Evolutionary conservation across 2,329 filamentous ascomycete genomes (phyloP).

Genomic region (Xylaria hypoxylon): DNA sequence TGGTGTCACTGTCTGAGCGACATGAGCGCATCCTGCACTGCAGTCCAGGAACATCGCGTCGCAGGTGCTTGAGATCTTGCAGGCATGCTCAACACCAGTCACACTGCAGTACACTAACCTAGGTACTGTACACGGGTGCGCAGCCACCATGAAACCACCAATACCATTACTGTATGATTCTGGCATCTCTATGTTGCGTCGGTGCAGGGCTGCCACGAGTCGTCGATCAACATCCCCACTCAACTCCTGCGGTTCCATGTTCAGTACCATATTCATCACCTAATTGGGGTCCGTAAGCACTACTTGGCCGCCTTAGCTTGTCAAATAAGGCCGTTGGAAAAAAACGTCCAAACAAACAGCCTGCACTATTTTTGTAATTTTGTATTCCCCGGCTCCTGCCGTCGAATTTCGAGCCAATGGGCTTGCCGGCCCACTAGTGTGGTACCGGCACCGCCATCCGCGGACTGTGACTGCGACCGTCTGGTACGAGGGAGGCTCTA

Average conservation of each 20-base stretch:
- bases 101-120: slow-evolving; percentile 33
- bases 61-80: slow-evolving; percentile 37
- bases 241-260: slow-evolving; percentile 13
- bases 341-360: slow-evolving; percentile 28
- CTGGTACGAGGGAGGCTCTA: slow-evolving; percentile 30
- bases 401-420: slow-evolving; percentile 38
- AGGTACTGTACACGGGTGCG: too few relatives aligned
- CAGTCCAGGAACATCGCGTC: slow-evolving; percentile 24
- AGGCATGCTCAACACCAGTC: slow-evolving; percentile 30
- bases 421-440: slow-evolving; percentile 27
- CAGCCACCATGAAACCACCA: slow-evolving; percentile 30
- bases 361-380: slow-evolving; percentile 38
- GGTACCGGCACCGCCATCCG: slow-evolving; percentile 41
- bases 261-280: slow-evolving; percentile 3
- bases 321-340: slow-evolving; percentile 35
- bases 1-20: slow-evolving; percentile 22
- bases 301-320: slow-evolving; percentile 20
- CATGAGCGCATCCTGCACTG: slow-evolving; percentile 22
- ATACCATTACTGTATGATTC: slow-evolving; percentile 25
- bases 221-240: slow-evolving; percentile 28
- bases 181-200: slow-evolving; percentile 6
- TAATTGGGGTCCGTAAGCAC: slow-evolving; percentile 36
- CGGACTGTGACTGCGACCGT: background rate
- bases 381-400: slow-evolving; percentile 35
- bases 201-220: slow-evolving; percentile 42